Percentiles rank a stretch among this genome's conserved stretches.
Evolutionary conservation across 2,329 filamentous ascomycete genomes (phyloP).

Genomic region (Gaeumannomyces sp.): DNA sequence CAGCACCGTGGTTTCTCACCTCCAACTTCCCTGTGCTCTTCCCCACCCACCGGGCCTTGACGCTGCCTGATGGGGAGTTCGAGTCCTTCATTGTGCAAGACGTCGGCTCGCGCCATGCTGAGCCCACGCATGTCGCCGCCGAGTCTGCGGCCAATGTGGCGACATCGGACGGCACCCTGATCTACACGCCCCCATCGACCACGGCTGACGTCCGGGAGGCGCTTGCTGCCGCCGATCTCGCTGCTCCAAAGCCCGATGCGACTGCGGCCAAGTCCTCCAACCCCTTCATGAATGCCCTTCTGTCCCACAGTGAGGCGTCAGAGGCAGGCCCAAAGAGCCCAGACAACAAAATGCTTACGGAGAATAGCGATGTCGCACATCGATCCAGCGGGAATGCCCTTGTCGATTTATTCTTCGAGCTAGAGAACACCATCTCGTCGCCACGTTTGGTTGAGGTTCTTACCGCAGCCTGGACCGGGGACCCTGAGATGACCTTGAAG

Average conservation of each 20-base stretch:
- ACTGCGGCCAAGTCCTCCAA: slow-evolving; percentile 10
- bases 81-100: slow-evolving; percentile 25
- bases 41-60: slow-evolving; percentile 30
- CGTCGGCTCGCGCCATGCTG: slow-evolving; percentile 12
- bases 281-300: slow-evolving; percentile 30
- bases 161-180: slow-evolving; percentile 5
- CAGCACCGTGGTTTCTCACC: slow-evolving; percentile 32
- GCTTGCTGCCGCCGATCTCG: slow-evolving; percentile 10
- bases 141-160: neutral
- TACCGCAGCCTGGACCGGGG: slow-evolving; percentile 40
- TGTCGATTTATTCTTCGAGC: slow-evolving; percentile 49
- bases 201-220: slow-evolving; percentile 14
- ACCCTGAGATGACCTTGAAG: slow-evolving; percentile 45
- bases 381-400: slow-evolving; percentile 38
- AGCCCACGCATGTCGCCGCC: neutral
- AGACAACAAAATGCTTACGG: slow-evolving; percentile 43
- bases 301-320: slow-evolving; percentile 15
- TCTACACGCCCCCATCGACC: slow-evolving; percentile 11
- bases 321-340: slow-evolving; percentile 13
- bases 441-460: slow-evolving; percentile 35
- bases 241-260: neutral
- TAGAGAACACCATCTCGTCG: slow-evolving; percentile 34
- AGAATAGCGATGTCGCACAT: slow-evolving; percentile 44
- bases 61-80: slow-evolving; percentile 26
- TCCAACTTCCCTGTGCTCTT: slow-evolving; percentile 32